Conservation (phyloP, 75 land plant genomes). For the Ceratopteris richardii region DNA sequence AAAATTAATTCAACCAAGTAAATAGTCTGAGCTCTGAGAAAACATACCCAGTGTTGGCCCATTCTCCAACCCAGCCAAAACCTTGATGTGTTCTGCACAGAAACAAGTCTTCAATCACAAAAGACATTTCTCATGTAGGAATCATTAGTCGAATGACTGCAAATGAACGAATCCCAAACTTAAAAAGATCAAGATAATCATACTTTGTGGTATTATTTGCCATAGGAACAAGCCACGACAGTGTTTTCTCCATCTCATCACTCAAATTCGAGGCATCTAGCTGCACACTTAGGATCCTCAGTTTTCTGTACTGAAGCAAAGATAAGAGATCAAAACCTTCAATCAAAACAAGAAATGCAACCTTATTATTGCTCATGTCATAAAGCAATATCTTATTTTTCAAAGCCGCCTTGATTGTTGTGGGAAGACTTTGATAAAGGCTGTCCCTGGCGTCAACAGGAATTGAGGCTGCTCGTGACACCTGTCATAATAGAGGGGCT, state of each 20-base stretch:
- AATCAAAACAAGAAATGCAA: conserved; percentile 4
- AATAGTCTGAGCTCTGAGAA: background rate
- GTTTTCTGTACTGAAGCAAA: too few relatives aligned
- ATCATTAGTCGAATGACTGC: too few relatives aligned
- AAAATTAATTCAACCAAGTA: background rate
- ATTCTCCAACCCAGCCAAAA: conserved; percentile 99
- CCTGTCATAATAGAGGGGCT: conserved; percentile 40
- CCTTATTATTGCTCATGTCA: conserved; percentile 65
- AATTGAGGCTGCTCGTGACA: conserved; percentile 76
- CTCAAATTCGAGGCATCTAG: conserved; percentile 54
- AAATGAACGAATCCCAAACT: too few relatives aligned
- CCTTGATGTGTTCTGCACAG: conserved; percentile 87
- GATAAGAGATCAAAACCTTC: too few relatives aligned
- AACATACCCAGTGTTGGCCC: conserved; percentile 92
- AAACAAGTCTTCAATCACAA: too few relatives aligned
- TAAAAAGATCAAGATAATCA: background rate
- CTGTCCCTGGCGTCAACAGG: conserved; percentile 87
- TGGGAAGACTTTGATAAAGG: conserved; percentile 83
- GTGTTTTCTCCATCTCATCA: conserved; percentile 79
- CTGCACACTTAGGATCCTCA: conserved; percentile 21
- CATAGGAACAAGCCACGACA: conserved; percentile 91
- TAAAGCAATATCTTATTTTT: conserved; percentile 44
- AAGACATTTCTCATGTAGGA: too few relatives aligned
- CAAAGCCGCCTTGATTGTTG: conserved; percentile 63
- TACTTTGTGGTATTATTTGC: conserved; percentile 93